Conservation (phyloP, 495 filamentous ascomycete species). For the Staphylotrichum longicolle region DNA sequence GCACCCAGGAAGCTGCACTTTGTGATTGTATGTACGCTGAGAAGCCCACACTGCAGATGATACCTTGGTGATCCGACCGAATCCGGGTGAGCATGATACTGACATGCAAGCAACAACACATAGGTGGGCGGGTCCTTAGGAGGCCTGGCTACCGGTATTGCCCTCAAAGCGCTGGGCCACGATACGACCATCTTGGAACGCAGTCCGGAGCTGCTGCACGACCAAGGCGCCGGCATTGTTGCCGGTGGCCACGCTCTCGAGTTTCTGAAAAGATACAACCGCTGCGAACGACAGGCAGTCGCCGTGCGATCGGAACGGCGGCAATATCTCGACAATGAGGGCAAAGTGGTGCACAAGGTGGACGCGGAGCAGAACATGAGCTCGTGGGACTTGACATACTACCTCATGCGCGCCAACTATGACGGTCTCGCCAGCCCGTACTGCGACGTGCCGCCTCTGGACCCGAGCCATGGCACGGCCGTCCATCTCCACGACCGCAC, state of each 20-base stretch:
- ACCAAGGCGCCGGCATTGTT: not conserved
- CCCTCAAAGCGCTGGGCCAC: not conserved
- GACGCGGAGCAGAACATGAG: not conserved
- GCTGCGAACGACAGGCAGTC: not conserved
- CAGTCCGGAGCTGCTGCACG: not conserved
- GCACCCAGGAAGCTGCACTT: not conserved
- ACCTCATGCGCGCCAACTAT: not conserved
- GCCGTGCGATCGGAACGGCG: not conserved
- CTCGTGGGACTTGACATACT: not conserved
- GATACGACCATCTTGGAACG: not conserved
- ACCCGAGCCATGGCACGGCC: not conserved
- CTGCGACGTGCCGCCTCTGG: not conserved
- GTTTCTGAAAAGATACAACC: not conserved
- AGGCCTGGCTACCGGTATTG: not conserved
- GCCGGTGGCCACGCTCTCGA: not conserved
- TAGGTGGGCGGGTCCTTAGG: conserved; percentile 2
- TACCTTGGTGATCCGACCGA: too few species aligned
- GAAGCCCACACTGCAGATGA: too few species aligned
- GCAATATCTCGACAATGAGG: not conserved
- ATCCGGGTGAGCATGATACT: not conserved
- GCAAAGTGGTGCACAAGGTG: not conserved
- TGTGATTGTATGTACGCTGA: not conserved
- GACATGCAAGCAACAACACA: not conserved
- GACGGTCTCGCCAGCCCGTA: not conserved
- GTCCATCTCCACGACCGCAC: conserved; percentile 1